These are phyloP conservation scores for Pseudozyma tsukubaensis DNA, from an alignment of 1,284 basidiomycete species.

Conservation along the genomic window DNA sequence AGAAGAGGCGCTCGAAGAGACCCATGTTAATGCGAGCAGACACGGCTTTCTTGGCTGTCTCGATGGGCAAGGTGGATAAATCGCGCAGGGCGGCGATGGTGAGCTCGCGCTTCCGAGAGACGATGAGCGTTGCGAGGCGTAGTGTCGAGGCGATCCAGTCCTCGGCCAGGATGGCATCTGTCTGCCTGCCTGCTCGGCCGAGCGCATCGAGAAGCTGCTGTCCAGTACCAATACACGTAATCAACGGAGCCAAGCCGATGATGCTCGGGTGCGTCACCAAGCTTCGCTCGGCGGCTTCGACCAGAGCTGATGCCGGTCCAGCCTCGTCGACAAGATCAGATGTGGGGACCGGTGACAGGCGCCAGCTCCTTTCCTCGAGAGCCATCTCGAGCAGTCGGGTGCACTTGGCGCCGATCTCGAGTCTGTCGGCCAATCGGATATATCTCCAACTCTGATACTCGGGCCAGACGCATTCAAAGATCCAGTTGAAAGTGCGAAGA, in stretches of 20 bases:
- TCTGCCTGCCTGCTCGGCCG: conserved; percentile 75
- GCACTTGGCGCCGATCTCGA: conserved; percentile 80
- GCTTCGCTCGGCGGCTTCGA: conserved; percentile 75
- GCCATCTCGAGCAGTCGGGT: conserved; percentile 77
- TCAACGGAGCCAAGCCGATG: conserved; percentile 79
- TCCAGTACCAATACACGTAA: conserved; percentile 77
- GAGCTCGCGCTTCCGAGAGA: conserved; percentile 41
- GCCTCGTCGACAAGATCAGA: conserved; percentile 63
- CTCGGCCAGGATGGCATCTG: conserved; percentile 78
- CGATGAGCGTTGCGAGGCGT: conserved; percentile 71
- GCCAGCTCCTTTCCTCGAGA: conserved; percentile 72
- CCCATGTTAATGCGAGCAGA: conserved; percentile 35
- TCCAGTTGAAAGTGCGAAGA: conserved; percentile 78
- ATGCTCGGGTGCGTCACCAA: conserved; percentile 79
- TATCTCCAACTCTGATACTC: conserved; percentile 86
- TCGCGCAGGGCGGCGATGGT: conserved; percentile 40
- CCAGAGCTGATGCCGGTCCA: conserved; percentile 23
- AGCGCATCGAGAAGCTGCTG: conserved; percentile 75
- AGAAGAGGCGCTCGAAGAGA: conserved; percentile 53
- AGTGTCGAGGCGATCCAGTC: conserved; percentile 78
- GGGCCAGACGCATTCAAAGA: conserved; percentile 86
- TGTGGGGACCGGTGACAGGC: conserved; percentile 9
- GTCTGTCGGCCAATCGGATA: conserved; percentile 78
- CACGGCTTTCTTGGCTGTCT: conserved; percentile 42
- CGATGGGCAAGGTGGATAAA: conserved; percentile 41